Evolutionary conservation across 805 yeast species (phyloP), one percentile per base, ranked within the genome.

Genomic region (Lipomyces yamadae): DNA sequence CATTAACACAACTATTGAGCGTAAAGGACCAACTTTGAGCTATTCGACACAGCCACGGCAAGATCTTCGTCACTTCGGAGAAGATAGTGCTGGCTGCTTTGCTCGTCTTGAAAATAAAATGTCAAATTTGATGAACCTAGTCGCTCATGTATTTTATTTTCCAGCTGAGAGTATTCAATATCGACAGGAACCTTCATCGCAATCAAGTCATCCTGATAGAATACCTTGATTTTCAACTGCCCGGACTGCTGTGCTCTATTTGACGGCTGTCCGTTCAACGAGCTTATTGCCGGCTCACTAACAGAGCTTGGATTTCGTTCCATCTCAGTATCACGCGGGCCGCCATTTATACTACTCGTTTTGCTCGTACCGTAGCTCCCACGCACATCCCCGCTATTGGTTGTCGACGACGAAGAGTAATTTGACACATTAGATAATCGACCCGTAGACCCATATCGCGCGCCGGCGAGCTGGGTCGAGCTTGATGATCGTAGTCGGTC

Each of bases 141-240:
- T 3, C 82, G 75, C 60, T 76, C 74, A 29, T 75, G 68, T 54
- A 80, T 72, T 58, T 76, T 74, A 32, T 62, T 70, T 64, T 72
- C 72, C 56, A 80, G 73, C 48, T 73, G 74, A 32, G 56, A 66
- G 63, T 75, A 79, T 13, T 75, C 66, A 11, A 75, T 70, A 39
- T 74, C 71, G 2, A 73, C 64, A 2, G 82, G 80, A 35, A 80
- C 77, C 35, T 77, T 72, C 55, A 80, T 75, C 30, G 82, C 82
- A 63, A 80, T 74, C 30, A 78, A 72, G 66, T 78, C 80, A 55
- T 78, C 79, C 33, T 74, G 72, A 59, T 76, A 72, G 63, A 76
- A 78, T 18, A 80, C 78, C 72, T 80, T 80, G 65, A 80, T 75
- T 68, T 80, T 80, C 67, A 79, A 65, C 39, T 65, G 52, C 42